Percentiles rank a stretch among this genome's conserved stretches.
Evolutionary conservation across 768 basidiomycete species (phyloP).

Genomic region (Suillus plorans): DNA sequence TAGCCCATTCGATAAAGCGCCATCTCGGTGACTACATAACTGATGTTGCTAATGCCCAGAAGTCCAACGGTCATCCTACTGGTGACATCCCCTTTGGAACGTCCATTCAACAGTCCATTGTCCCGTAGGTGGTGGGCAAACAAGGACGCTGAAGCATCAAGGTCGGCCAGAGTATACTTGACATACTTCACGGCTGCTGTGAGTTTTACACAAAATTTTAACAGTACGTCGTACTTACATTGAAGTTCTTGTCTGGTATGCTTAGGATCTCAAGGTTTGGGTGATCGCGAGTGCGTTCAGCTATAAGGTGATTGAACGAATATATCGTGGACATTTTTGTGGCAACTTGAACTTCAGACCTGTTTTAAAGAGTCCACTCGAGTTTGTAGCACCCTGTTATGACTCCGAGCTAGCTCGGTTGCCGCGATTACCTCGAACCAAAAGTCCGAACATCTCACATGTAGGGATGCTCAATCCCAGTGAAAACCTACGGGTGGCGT

Average conservation of each 20-base stretch:
- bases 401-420: too few relatives aligned
- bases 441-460: too few relatives aligned
- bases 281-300: conserved; percentile 16
- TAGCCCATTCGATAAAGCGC: conserved; percentile 31
- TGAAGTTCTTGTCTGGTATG: conserved; percentile 26
- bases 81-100: conserved; percentile 22
- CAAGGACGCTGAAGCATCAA: conserved; percentile 27
- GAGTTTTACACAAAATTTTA: neutral
- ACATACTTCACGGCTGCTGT: conserved; percentile 16
- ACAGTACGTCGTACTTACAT: conserved; percentile 8
- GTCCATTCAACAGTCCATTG: conserved; percentile 19
- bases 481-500: too few relatives aligned
- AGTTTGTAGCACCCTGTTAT: too few relatives aligned
- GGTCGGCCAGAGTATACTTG: conserved; percentile 23
- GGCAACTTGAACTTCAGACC: too few relatives aligned
- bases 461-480: too few relatives aligned
- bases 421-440: too few relatives aligned
- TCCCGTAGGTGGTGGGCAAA: conserved; percentile 24
- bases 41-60: conserved; percentile 27
- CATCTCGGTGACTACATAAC: conserved; percentile 26
- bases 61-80: conserved; percentile 26
- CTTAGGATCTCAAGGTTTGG: conserved; percentile 24
- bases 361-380: too few relatives aligned
- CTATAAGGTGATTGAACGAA: conserved; percentile 29
- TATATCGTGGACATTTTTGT: conserved; percentile 25